phyloP scores from a whole-genome alignment of 1,284 basidiomycete genomes.

The Pyrrhoderma lamaoense region DNA sequence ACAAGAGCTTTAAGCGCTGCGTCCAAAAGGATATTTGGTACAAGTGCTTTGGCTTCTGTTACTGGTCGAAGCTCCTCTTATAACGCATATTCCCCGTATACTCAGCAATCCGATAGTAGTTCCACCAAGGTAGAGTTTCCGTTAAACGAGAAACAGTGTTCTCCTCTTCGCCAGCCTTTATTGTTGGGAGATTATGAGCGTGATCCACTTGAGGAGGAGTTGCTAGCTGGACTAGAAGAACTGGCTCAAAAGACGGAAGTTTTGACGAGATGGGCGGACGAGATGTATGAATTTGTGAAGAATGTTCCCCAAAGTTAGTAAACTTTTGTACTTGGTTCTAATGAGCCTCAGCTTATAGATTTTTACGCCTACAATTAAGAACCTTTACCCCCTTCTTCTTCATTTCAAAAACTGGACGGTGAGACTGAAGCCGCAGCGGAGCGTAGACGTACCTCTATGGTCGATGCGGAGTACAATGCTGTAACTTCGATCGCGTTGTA shows the following conservation, averaged over 20 bases:
- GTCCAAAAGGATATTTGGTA: slow-evolving; percentile 84
- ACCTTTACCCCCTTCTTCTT: slow-evolving; percentile 64
- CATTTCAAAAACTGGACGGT: slow-evolving; percentile 62
- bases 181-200: slow-evolving; percentile 26
- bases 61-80: slow-evolving; percentile 22
- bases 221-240: slow-evolving; percentile 76
- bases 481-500: slow-evolving; percentile 86
- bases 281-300: slow-evolving; percentile 80
- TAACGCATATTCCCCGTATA: slow-evolving; percentile 15
- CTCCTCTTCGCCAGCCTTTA: slow-evolving; percentile 46
- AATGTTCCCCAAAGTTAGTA: slow-evolving; percentile 67
- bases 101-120: neutral
- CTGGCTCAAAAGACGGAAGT: slow-evolving; percentile 94
- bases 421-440: slow-evolving; percentile 64
- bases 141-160: slow-evolving; percentile 28
- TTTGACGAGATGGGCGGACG: slow-evolving; percentile 87
- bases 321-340: neutral
- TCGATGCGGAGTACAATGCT: slow-evolving; percentile 72
- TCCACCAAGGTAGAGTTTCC: neutral
- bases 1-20: slow-evolving; percentile 84
- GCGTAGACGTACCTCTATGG: slow-evolving; percentile 57
- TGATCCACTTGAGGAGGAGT: slow-evolving; percentile 75
- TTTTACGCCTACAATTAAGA: slow-evolving; percentile 35
- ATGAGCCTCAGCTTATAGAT: slow-evolving; percentile 8
- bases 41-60: neutral